Evolutionary conservation across 2,329 filamentous ascomycete species (phyloP), one percentile per base, ranked within the genome.

Genomic region (Microsporum ferrugineum): DNA sequence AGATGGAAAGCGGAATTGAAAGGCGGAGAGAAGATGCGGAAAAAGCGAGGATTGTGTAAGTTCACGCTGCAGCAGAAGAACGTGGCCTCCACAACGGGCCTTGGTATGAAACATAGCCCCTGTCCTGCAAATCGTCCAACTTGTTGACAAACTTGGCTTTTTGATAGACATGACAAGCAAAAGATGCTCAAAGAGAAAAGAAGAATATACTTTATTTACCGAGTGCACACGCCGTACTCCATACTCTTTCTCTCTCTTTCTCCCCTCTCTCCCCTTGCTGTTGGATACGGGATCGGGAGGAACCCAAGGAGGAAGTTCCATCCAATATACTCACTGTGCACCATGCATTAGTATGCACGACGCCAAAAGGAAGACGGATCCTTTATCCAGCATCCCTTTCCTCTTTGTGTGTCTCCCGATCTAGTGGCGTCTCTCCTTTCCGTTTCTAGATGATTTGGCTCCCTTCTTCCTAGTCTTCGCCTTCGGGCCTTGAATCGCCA

Each of bases 401-500:
- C 43, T 8, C 43, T 27, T 12, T 34, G 3, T 10, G 17, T 55
- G 27, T 17, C 29, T 55, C 34, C 14, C 27, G 12, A 56, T 57
- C 38, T 59, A 59, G 31, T 23, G 57, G 41, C 57, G 38, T 57
- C 41, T 61, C 58, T 36, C 51, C 47, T 49, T 60, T 61, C 38
- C 55, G 29, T 17, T 59, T 45, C 38, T 29, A 31, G 34, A 27
- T 34, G 27, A 27, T 27, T 17, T 47, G n/a, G n/a, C 38, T 31
- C 34, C 76, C 65, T 31, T 39, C 27, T 33, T 38, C 5, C 55
- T 33, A 8, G 34, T 29, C 29, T 59, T 59, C 8, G 72, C 12
- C 29, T 59, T 59, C 8, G 72, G 69, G 0, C 85, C 84, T 68
- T 88, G 82, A 64, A 94, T 89, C 60, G 81, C 82, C 66, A 77